Base-by-base conservation (phyloP, 768 basidiomycete species). In the Gloeostereum incarnatum region DNA sequence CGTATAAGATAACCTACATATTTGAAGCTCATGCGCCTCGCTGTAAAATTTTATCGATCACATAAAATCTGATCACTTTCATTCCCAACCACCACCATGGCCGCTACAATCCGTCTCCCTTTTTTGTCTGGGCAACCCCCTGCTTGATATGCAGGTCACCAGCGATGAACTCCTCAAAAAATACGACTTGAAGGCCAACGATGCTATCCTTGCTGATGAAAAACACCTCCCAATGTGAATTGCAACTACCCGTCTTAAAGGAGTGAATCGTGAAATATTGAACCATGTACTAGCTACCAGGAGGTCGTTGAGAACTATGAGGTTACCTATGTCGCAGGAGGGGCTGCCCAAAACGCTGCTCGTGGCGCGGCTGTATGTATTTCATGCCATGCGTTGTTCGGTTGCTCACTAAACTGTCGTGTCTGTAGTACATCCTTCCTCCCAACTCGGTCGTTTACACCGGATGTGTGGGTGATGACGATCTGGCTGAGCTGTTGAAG, bases 311-410 rank as follows among this genome's bases (percentile, higher is more conserved):
- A 71, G 42, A 71, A 89, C 43, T 61, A 85, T 59, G 50, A 82
- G 43, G 74, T 90, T 36, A 81, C 80, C 36, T 99, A 92, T 53
- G 93, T 98, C 38, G 94, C 96, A 38, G 96, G 96, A 43, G 96
- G 96, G 51, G 94, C 96, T 20, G 78, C 89, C 20, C 96, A 99
- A 60, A 99, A 99, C 54, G 78, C 93, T 52, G 93, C 94, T 40
- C 86, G 96, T 35, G 93, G 81, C 47, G 96, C 94, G 49, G 92
- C 96, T 31, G 94, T 96, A 59, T 44, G 90, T 5, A 27, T 62
- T 21, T 29, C 34, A 32, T 19, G 18, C 35, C 16, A 8, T 46
- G 37, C 35, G 22, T 19, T 13, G 4, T n/a, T 17, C 8, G 20
- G 7, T 38, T 45, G 8, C 36, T 47, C 17, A 48, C 41, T 44